phyloP scores from a whole-genome alignment of 306 rosid genomes.

The Amphicarpaea edgeworthii region DNA sequence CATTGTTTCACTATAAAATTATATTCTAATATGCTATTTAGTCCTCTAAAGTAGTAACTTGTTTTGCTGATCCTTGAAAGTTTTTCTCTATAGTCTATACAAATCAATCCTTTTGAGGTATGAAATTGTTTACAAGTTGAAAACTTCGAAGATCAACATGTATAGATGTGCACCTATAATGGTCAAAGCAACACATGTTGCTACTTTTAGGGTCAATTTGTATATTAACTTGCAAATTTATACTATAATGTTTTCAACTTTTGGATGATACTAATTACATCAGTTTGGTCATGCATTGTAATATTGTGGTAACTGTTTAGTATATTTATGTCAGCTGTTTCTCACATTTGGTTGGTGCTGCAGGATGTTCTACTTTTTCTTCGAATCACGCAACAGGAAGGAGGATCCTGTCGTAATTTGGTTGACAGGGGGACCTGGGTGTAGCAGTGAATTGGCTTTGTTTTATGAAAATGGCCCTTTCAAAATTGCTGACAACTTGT shows the following conservation, averaged over 20 bases:
- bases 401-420: constrained; percentile 88
- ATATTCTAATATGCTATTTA: not conserved
- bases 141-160: not conserved
- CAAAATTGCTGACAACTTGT: constrained; percentile 68
- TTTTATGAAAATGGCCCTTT: constrained; percentile 94
- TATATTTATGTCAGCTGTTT: constrained; percentile 34
- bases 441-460: constrained; percentile 91
- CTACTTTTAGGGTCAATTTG: not conserved
- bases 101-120: not conserved
- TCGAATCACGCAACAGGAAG: constrained; percentile 78
- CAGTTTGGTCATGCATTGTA: not conserved
- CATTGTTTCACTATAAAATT: not conserved
- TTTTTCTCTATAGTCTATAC: too few species aligned
- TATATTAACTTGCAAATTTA: not conserved
- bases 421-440: constrained; percentile 98
- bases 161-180: not conserved
- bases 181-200: not conserved
- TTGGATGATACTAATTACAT: not conserved
- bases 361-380: constrained; percentile 96
- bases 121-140: not conserved
- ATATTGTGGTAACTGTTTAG: not conserved
- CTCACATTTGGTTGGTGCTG: constrained; percentile 33
- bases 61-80: too few species aligned
- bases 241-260: not conserved
- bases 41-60: not conserved